These are phyloP conservation scores for Neostapfia colusana DNA, from an alignment of 176 grass and related monocot genomes.

Conservation along the genomic window DNA sequence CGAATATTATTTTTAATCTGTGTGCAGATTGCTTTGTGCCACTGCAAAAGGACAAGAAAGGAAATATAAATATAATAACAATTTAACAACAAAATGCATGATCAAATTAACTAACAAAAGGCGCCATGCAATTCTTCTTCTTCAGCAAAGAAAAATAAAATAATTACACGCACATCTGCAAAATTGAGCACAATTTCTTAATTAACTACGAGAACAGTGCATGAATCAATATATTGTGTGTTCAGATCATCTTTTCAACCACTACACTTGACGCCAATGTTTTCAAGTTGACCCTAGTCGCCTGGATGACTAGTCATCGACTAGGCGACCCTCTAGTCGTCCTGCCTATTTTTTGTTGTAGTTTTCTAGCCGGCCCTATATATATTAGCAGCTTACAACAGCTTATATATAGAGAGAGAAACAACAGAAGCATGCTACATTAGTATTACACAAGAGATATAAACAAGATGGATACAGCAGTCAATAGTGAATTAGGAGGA, in stretches of 20 bases:
- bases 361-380: too few relatives aligned
- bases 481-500: too few relatives aligned
- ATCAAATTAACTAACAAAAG: not conserved
- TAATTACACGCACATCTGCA: not conserved
- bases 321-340: too few relatives aligned
- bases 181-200: conserved; percentile 6
- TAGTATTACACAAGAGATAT: too few relatives aligned
- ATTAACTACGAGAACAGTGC: not conserved
- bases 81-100: not conserved
- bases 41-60: conserved; percentile 41
- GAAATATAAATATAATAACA: conserved; percentile 34
- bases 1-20: conserved; percentile 98
- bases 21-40: conserved; percentile 90
- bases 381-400: too few relatives aligned
- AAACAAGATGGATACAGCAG: too few relatives aligned
- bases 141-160: not conserved
- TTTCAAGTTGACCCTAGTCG: too few relatives aligned
- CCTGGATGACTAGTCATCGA: too few relatives aligned
- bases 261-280: not conserved
- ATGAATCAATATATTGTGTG: not conserved
- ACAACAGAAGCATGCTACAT: too few relatives aligned
- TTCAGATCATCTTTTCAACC: not conserved
- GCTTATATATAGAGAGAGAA: too few relatives aligned
- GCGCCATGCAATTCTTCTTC: too few relatives aligned
- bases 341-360: too few relatives aligned